Percentiles rank a stretch among this genome's conserved stretches.
Evolutionary conservation across 2,329 filamentous ascomycete genomes (phyloP).

Genomic region (Passalora sequoiae): DNA sequence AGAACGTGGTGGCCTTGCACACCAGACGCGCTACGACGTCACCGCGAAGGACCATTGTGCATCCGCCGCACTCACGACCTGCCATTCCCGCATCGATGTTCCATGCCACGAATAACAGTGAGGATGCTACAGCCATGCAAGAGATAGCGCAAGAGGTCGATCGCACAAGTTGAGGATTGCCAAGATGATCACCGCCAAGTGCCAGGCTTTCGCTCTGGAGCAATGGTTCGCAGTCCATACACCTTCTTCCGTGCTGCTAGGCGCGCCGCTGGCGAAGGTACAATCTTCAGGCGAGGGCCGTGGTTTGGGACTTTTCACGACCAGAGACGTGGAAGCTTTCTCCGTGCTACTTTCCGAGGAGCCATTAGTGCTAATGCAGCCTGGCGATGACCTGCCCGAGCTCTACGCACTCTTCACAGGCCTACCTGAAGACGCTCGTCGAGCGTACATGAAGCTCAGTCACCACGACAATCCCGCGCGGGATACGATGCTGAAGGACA

Average conservation of each 20-base stretch:
- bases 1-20: too few species aligned
- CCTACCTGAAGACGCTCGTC: constrained; percentile 11
- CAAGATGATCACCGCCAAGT: too few species aligned
- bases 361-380: constrained; percentile 19
- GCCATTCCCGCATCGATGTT: too few species aligned
- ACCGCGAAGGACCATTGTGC: too few species aligned
- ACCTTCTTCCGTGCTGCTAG: constrained; percentile 14
- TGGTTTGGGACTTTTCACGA: constrained; percentile 22
- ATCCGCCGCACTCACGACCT: too few species aligned
- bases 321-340: constrained; percentile 12
- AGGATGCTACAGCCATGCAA: too few species aligned
- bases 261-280: constrained; percentile 11
- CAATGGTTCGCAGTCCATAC: constrained; percentile 19
- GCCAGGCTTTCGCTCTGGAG: constrained; percentile 10
- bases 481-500: constrained; percentile 18
- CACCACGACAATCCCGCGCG: constrained; percentile 11
- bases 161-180: too few species aligned
- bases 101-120: too few species aligned
- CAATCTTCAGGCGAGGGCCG: constrained; percentile 16
- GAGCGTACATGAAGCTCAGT: constrained; percentile 15
- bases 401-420: constrained; percentile 18
- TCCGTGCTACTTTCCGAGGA: constrained; percentile 17
- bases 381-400: constrained; percentile 23
- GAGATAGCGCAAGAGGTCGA: too few species aligned
- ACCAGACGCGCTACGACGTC: too few species aligned